Conservation (phyloP, 140 eudicot genomes). For the Bidens hawaiensis region DNA sequence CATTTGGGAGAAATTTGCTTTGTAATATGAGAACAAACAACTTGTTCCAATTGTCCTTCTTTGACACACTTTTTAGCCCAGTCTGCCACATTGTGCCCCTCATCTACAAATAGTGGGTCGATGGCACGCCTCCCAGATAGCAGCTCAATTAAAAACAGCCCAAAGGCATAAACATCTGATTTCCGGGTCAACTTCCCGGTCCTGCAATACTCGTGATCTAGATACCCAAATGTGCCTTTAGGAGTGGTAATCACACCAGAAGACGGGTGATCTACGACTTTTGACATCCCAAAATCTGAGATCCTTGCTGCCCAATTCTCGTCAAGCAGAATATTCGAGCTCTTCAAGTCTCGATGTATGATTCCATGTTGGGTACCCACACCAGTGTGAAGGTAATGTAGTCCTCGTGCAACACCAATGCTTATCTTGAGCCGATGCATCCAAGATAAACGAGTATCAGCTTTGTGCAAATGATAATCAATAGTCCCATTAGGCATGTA, state of each 20-base stretch:
- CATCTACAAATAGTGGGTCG: constrained; percentile 13
- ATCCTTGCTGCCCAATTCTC: constrained; percentile 24
- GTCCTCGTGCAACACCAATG: constrained; percentile 28
- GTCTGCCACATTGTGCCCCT: constrained; percentile 14
- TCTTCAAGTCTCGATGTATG: constrained; percentile 26
- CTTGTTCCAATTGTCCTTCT: constrained; percentile 20
- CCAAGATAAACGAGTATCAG: constrained; percentile 14
- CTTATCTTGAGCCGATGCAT: constrained; percentile 25
- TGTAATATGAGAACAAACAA: constrained; percentile 18
- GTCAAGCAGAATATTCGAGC: constrained; percentile 27
- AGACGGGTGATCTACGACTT: constrained; percentile 13
- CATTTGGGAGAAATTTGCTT: constrained; percentile 22
- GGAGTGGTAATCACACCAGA: constrained; percentile 8
- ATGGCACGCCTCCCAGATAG: constrained; percentile 31
- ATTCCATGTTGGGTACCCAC: constrained; percentile 22
- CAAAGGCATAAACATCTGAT: constrained; percentile 34
- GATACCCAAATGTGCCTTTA: constrained; percentile 29
- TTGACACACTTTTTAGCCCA: constrained; percentile 26
- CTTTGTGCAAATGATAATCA: constrained; percentile 22
- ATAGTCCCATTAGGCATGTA: constrained; percentile 14
- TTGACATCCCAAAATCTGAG: constrained; percentile 33
- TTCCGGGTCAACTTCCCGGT: constrained; percentile 26
- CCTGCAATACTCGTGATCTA: constrained; percentile 32
- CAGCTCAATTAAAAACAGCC: constrained; percentile 27
- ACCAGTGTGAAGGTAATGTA: constrained; percentile 30